Evolutionary conservation across 257 asterid genomes (phyloP), one percentile per base, ranked within the genome.

Genomic region (Gentiana macrophylla): DNA sequence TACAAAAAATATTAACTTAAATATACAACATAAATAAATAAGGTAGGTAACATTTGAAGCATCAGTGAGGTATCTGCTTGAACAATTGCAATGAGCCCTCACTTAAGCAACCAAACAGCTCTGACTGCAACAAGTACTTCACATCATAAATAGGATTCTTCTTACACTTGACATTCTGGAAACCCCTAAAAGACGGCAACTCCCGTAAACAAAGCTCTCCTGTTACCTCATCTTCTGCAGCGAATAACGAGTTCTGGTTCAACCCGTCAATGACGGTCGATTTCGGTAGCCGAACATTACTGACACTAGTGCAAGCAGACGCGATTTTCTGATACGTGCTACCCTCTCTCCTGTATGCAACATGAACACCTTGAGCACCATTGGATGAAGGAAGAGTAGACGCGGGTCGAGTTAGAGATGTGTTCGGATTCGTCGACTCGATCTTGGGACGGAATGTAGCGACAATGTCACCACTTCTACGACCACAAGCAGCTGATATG

Each of bases 361-460:
- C 81, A 41, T 83, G 94, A 64, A 71, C 73, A 13, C 98, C 98
- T 44, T 54, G 68, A 32, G 71, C 75, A n/a, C 72, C 68, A 70
- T 77, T 81, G 50, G 74, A 79, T 43, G 44, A 33, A 35, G 32
- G 47, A 61, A 81, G 43, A 59, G 71, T 24, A 51, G 69, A 73
- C 47, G 63, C 52, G 9, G 78, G 65, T 62, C 80, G 98, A 48
- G 94, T 68, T 5, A 41, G 46, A 62, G 73, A 62, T 62, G 60
- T 68, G 33, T 56, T 4, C 51, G 66, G 75, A 45, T 67, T 60
- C 41, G 61, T 49, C 12, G 12, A 61, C 71, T 77, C 94, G 6
- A 85, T 67, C 79, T 71, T 88, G 54, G 98, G 97, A 64, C 97
- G 98, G 73, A 79, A 92, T 59, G 97, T 72, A 55, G 97, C 94